phyloP scores from a whole-genome alignment of 202 grass and related monocot species.

The Dendrocalamus latiflorus region DNA sequence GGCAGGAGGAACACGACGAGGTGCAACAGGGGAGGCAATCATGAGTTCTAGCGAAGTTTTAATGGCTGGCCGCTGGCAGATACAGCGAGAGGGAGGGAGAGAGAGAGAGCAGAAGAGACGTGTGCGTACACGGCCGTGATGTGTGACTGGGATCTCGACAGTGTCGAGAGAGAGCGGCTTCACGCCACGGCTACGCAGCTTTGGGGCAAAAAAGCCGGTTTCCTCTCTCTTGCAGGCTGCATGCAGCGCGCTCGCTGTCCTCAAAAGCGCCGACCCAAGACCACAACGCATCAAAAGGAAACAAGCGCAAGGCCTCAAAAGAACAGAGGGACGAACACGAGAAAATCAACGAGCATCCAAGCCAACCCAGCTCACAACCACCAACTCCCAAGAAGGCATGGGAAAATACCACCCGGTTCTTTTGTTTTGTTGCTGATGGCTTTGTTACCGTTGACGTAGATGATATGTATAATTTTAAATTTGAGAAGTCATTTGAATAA shows the following conservation, averaged over 20 bases:
- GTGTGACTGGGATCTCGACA: conserved; percentile 39
- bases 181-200: not conserved
- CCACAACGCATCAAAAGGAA: not conserved
- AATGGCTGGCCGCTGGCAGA: not conserved
- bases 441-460: too few relatives aligned
- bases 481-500: too few relatives aligned
- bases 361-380: not conserved
- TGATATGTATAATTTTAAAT: too few relatives aligned
- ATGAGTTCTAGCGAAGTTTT: not conserved
- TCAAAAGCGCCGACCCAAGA: conserved; percentile 23
- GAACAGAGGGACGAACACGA: not conserved
- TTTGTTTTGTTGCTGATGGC: too few relatives aligned
- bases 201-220: not conserved
- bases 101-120: not conserved
- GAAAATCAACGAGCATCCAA: not conserved
- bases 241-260: not conserved
- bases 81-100: too few relatives aligned
- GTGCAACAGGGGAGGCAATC: conserved; percentile 38
- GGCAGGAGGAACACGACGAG: conserved; percentile 27
- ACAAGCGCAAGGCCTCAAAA: too few relatives aligned
- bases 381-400: not conserved
- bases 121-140: conserved; percentile 15
- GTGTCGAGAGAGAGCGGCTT: not conserved
- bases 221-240: not conserved
- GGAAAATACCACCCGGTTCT: too few relatives aligned